Evolutionary conservation across 106 monocot species (phyloP), one percentile per base, ranked within the genome.

Genomic region (Platanthera guangdongensis): DNA sequence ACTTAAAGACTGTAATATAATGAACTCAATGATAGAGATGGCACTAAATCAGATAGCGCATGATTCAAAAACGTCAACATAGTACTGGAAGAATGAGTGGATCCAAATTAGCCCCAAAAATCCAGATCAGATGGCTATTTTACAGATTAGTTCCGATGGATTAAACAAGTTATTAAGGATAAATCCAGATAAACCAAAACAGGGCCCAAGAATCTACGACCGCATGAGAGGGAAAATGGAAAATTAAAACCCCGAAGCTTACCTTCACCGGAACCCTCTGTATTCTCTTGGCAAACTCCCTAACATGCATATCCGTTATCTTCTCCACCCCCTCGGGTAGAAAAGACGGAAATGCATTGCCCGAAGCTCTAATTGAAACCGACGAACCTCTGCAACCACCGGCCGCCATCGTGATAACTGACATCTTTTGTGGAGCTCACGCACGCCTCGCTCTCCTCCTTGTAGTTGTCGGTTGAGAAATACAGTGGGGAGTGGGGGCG

Each of bases 181-280:
- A 57, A 57, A 16, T 57, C 18, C 14, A 12, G 3, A 57, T 39
- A 39, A 39, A 39, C 39, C n/a, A 8, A 60, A 60, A 60, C 21
- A 59, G 59, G 8, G 21, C 5, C 8, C 59, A 11, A 19, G 15
- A 60, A 60, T 19, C 8, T 19, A 60, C 59, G 19, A 21, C 7
- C 16, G 59, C 59, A 14, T 14, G 4, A 14, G 16, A 55, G 16
- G 13, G 12, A 55, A 4, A 14, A 4, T 0, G 39, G 39, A 39
- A 39, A 39, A 39, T 39, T 39, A 39, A 39, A 39, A 39, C 39
- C 3, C 14, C 14, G 4, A 2, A 16, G 0, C 9, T 15, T 51
- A 92, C 95, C 80, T 88, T 78, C 3, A 95, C 95, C 9, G 92
- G 95, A 3, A 95, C 30, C 52, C 92, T 74, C 83, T 92, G 84